A percentile compares a stretch with the other conserved stretches of the same genome.
These are phyloP conservation scores for Venustampulla echinocandica DNA, from an alignment of 495 filamentous ascomycete genomes.

Conservation along the genomic window DNA sequence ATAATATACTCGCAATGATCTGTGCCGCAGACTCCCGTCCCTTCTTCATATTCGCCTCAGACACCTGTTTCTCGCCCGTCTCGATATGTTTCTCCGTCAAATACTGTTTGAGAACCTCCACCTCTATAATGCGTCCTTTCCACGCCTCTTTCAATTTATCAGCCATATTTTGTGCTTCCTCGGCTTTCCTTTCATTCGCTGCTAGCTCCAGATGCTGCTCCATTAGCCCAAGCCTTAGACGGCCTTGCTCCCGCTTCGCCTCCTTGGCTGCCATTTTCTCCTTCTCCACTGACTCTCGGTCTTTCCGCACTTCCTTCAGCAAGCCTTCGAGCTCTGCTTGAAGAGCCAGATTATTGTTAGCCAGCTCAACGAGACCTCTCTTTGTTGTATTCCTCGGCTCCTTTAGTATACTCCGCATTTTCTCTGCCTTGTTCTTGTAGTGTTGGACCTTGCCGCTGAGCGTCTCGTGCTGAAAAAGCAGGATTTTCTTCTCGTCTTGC, in stretches of 20 bases:
- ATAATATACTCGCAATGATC: too few species aligned
- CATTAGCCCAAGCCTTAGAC: too few species aligned
- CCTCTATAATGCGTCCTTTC: slow-evolving; percentile 15
- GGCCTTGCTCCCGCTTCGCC: too few species aligned
- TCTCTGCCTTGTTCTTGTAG: slow-evolving; percentile 10
- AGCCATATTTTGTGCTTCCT: slow-evolving; percentile 1
- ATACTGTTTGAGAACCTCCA: slow-evolving; percentile 10
- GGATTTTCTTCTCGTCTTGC: slow-evolving; percentile 14
- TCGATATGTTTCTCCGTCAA: not conserved
- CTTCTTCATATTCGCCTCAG: not conserved
- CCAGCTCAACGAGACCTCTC: not conserved
- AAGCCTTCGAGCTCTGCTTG: not conserved
- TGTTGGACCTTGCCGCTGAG: slow-evolving; percentile 17
- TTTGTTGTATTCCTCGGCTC: not conserved
- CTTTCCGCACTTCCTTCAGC: not conserved
- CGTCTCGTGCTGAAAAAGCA: slow-evolving; percentile 14
- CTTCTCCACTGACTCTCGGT: slow-evolving; percentile 10
- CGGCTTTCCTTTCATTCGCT: slow-evolving; percentile 5
- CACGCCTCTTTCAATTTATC: slow-evolving; percentile 9
- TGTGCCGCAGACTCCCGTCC: too few species aligned
- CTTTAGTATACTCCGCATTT: slow-evolving; percentile 10
- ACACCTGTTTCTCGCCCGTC: not conserved
- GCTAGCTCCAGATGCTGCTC: too few species aligned
- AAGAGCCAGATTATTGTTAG: not conserved
- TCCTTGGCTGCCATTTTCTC: too few species aligned